These are phyloP conservation scores for Puya raimondii DNA, from an alignment of 176 grass and related monocot genomes.

Conservation along the genomic window DNA sequence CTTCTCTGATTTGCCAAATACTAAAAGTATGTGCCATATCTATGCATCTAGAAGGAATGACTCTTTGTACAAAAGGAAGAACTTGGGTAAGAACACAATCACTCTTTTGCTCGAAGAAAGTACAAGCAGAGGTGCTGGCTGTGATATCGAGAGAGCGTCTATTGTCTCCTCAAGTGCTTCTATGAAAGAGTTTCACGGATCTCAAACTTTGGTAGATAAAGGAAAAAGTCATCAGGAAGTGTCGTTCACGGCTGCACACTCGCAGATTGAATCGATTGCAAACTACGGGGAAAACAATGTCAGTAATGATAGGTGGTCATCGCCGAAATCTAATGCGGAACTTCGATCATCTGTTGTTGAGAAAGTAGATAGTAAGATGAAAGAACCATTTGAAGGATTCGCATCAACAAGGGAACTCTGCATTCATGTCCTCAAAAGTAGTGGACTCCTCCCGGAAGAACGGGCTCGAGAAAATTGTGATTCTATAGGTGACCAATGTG, in stretches of 20 bases:
- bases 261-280: not conserved
- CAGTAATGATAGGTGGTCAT: constrained; percentile 13
- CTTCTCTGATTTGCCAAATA: too few relatives aligned
- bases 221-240: too few relatives aligned
- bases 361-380: constrained; percentile 9
- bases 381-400: constrained; percentile 27
- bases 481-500: constrained; percentile 6
- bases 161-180: not conserved
- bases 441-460: constrained; percentile 19
- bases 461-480: constrained; percentile 21
- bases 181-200: too few relatives aligned
- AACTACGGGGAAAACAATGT: not conserved
- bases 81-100: constrained; percentile 23
- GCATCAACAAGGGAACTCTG: constrained; percentile 40
- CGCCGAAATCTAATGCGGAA: constrained; percentile 25
- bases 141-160: constrained; percentile 2
- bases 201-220: too few relatives aligned
- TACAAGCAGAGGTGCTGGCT: not conserved
- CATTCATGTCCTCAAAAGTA: constrained; percentile 36
- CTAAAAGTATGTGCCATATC: constrained; percentile 2
- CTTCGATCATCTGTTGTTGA: constrained; percentile 14
- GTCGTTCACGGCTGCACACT: not conserved
- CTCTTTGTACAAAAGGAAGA: constrained; percentile 44
- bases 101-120: constrained; percentile 24
- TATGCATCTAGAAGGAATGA: constrained; percentile 23